A percentile compares a stretch with the other conserved stretches of the same genome.
Conservation (phyloP, 2,329 filamentous ascomycete species). For the Blastomyces gilchristii region DNA sequence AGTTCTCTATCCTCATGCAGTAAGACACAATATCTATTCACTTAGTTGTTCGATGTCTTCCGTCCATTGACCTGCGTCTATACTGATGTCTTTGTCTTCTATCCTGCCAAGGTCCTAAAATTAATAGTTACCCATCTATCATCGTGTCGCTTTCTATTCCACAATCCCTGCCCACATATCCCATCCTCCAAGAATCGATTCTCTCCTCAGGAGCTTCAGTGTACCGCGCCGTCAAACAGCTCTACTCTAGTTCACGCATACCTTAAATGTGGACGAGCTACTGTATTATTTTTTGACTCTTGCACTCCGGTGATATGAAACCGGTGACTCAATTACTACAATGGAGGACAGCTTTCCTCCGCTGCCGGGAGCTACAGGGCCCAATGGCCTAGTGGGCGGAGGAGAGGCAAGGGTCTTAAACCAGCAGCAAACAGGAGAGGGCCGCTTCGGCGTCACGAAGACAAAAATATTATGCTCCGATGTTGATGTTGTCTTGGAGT, state of each 20-base stretch:
- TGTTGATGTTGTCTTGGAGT: slow-evolving; percentile 32
- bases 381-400: slow-evolving; percentile 6
- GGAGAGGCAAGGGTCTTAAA: neutral
- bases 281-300: neutral
- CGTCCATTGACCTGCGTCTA: neutral
- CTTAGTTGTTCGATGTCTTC: neutral
- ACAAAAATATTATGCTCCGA: slow-evolving; percentile 20
- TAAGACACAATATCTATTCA: neutral
- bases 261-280: neutral
- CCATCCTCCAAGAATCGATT: neutral
- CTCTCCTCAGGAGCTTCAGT: neutral
- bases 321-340: neutral
- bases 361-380: slow-evolving; percentile 12
- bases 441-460: neutral
- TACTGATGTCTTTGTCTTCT: neutral
- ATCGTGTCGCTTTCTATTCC: neutral
- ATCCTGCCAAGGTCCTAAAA: neutral
- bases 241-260: neutral
- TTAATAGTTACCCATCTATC: neutral
- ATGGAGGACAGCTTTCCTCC: slow-evolving; percentile 23
- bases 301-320: neutral
- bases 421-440: neutral
- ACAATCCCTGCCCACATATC: neutral
- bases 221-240: neutral
- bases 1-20: too few species aligned